phyloP scores from a whole-genome alignment of 1,139 yeast genomes.

The Suhomyces yuchorum region DNA sequence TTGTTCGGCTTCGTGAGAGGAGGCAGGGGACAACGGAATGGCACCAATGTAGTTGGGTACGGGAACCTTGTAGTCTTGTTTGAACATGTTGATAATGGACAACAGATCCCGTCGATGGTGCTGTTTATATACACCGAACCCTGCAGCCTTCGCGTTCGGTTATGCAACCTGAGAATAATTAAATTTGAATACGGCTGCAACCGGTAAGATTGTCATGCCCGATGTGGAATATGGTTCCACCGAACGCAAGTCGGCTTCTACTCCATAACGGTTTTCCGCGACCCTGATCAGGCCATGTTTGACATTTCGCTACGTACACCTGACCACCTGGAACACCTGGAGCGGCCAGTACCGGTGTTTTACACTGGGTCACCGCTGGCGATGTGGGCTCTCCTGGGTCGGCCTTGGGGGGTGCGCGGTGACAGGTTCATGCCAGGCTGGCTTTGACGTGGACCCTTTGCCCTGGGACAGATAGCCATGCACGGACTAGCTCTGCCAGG shows the following conservation, averaged over 20 bases:
- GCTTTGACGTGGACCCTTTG: too few relatives aligned
- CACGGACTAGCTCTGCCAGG: background rate
- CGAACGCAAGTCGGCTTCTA: constrained; percentile 1
- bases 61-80: constrained; percentile 1
- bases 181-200: constrained; percentile 6
- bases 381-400: too few relatives aligned
- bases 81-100: constrained; percentile 1
- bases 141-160: background rate
- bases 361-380: background rate
- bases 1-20: constrained; percentile 16
- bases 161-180: background rate
- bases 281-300: constrained; percentile 5
- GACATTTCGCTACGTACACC: background rate
- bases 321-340: constrained; percentile 3
- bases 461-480: too few relatives aligned
- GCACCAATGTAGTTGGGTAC: constrained; percentile 6
- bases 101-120: background rate
- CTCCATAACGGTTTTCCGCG: constrained; percentile 6
- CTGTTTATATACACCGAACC: constrained; percentile 1
- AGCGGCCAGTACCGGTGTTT: background rate
- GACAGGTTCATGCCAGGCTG: too few relatives aligned
- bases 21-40: constrained; percentile 22
- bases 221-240: constrained; percentile 4
- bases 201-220: constrained; percentile 3
- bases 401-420: background rate